Evolutionary conservation across 768 basidiomycete genomes (phyloP).

Genomic region (Imleria badia): DNA sequence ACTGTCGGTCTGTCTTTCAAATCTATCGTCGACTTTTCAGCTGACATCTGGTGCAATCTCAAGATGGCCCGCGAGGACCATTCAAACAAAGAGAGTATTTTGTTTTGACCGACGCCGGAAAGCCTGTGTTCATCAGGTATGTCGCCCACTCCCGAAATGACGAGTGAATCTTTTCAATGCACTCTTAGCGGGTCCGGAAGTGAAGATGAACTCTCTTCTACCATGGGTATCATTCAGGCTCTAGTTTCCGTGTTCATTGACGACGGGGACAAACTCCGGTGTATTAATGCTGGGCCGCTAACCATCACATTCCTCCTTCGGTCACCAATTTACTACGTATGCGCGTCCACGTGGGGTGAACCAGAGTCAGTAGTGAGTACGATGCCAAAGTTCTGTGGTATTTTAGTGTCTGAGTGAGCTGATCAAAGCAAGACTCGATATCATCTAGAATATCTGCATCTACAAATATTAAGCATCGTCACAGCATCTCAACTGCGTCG

Average conservation of each 20-base stretch:
- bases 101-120: constrained; percentile 92
- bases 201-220: constrained; percentile 66
- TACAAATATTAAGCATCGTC: constrained; percentile 90
- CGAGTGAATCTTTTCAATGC: not conserved
- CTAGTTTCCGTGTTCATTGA: constrained; percentile 95
- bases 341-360: constrained; percentile 90
- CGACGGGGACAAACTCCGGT: constrained; percentile 82
- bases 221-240: constrained; percentile 92
- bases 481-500: constrained; percentile 79
- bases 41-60: not conserved
- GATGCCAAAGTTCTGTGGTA: not conserved
- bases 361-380: constrained; percentile 89
- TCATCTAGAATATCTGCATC: constrained; percentile 93
- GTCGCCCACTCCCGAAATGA: constrained; percentile 10
- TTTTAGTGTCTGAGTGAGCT: constrained; percentile 31
- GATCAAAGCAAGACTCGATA: constrained; percentile 79
- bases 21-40: not conserved
- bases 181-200: constrained; percentile 47
- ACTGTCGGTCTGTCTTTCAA: constrained; percentile 17
- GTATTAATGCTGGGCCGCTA: constrained; percentile 78
- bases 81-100: constrained; percentile 77
- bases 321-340: constrained; percentile 88
- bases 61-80: constrained; percentile 17
- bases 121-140: constrained; percentile 93
- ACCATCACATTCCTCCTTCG: constrained; percentile 86